Conservation (phyloP, 345 rosid species). For the Gossypium arboreum region DNA sequence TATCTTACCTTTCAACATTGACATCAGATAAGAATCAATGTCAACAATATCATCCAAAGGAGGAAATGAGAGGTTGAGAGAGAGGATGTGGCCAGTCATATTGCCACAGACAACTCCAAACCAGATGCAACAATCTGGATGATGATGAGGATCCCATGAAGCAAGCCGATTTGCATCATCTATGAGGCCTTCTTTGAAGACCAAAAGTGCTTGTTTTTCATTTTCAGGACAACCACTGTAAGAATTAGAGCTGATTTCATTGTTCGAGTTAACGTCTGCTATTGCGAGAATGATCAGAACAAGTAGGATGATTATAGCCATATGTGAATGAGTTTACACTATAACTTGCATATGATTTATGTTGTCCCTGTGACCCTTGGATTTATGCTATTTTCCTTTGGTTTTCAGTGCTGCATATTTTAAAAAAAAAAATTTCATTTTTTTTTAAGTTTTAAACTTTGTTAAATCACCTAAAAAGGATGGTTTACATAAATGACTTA, state of each 20-base stretch:
- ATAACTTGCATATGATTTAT: too few relatives aligned
- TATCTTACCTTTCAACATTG: neutral
- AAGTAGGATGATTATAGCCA: too few relatives aligned
- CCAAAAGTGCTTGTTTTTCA: neutral
- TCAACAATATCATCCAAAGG: neutral
- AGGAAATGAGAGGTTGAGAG: neutral
- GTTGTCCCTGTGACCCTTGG: too few relatives aligned
- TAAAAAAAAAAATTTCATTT: rapidly evolving
- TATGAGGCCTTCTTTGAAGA: neutral
- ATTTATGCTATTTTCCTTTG: too few relatives aligned
- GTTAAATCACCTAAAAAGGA: too few relatives aligned
- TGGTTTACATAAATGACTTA: too few relatives aligned
- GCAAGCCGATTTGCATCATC: neutral
- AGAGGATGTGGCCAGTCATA: neutral
- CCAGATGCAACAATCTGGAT: neutral
- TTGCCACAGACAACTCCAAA: neutral
- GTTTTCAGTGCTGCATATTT: too few relatives aligned
- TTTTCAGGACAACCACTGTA: neutral
- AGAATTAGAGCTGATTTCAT: neutral
- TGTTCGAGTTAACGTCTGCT: neutral
- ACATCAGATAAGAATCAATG: neutral
- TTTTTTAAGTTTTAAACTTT: too few relatives aligned
- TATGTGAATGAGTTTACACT: too few relatives aligned
- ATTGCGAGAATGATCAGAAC: neutral
- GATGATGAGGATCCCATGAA: neutral